A percentile compares a stretch with the other conserved stretches of the same genome.
Evolutionary conservation across 805 yeast genomes (phyloP).

Genomic region (Clavispora carvajalis): DNA sequence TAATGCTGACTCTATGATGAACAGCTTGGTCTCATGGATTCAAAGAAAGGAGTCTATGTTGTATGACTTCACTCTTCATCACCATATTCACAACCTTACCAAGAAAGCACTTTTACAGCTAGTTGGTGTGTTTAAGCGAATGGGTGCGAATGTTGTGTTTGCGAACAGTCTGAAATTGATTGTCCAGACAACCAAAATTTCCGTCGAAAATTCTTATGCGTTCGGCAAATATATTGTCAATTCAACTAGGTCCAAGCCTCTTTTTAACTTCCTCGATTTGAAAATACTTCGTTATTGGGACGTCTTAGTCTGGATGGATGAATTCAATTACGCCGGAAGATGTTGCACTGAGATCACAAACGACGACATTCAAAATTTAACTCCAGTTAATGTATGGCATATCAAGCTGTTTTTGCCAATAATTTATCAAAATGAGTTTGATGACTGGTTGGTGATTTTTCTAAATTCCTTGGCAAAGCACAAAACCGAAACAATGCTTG

Average conservation of each 20-base stretch:
- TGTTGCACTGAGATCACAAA: slow-evolving; percentile 43
- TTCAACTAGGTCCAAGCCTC: slow-evolving; percentile 71
- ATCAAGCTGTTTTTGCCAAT: slow-evolving; percentile 67
- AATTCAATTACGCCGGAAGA: slow-evolving; percentile 78
- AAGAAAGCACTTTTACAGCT: slow-evolving; percentile 78
- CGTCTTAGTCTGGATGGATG: slow-evolving; percentile 91
- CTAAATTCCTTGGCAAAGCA: slow-evolving; percentile 61
- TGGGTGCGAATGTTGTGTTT: slow-evolving; percentile 76
- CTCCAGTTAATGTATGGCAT: slow-evolving; percentile 70
- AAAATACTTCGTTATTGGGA: slow-evolving; percentile 83
- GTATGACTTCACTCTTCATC: slow-evolving; percentile 73
- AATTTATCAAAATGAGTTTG: slow-evolving; percentile 75
- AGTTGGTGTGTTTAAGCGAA: slow-evolving; percentile 66
- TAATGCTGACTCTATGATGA: slow-evolving; percentile 80
- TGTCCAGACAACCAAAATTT: slow-evolving; percentile 65
- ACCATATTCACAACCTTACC: slow-evolving; percentile 83
- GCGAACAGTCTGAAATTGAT: slow-evolving; percentile 75
- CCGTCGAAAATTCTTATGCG: slow-evolving; percentile 85
- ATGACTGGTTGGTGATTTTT: slow-evolving; percentile 78
- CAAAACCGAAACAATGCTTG: slow-evolving; percentile 39
- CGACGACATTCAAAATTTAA: slow-evolving; percentile 39
- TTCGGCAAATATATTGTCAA: slow-evolving; percentile 80
- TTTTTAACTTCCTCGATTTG: slow-evolving; percentile 79
- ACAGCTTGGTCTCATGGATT: slow-evolving; percentile 81
- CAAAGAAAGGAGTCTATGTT: slow-evolving; percentile 67